A percentile compares a stretch with the other conserved stretches of the same genome.
These are phyloP conservation scores for Alternaria ventricosa DNA, from an alignment of 2,329 filamentous ascomycete genomes.

Conservation along the genomic window DNA sequence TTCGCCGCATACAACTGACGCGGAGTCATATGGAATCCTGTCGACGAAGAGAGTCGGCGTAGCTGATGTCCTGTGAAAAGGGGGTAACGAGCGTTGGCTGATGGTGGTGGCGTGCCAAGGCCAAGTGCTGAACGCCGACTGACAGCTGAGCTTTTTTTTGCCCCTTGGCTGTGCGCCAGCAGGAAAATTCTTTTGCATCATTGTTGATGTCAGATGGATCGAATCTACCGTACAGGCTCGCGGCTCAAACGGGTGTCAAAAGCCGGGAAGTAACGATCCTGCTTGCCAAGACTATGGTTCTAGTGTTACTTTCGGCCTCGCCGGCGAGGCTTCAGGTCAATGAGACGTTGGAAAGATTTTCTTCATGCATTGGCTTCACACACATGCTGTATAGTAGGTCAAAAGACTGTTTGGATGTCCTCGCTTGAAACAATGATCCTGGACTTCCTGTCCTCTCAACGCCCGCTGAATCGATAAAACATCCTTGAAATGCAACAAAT, in stretches of 20 bases:
- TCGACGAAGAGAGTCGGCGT: background rate
- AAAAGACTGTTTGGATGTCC: conserved; percentile 2
- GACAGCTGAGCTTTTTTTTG: background rate
- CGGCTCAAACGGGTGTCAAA: background rate
- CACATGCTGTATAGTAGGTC: conserved; percentile 10
- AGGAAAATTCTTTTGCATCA: background rate
- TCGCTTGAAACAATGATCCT: conserved; percentile 7
- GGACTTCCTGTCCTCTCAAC: conserved; percentile 11
- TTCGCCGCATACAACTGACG: background rate
- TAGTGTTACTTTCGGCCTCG: background rate
- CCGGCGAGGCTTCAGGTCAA: background rate
- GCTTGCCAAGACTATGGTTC: background rate
- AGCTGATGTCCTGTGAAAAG: background rate
- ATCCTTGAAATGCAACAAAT: conserved; percentile 22
- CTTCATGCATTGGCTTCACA: conserved; percentile 7
- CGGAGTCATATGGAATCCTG: background rate
- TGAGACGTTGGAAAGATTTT: background rate
- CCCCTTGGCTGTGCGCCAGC: background rate
- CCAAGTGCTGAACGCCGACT: conserved; percentile 9
- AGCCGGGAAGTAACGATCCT: background rate
- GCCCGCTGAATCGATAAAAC: conserved; percentile 17
- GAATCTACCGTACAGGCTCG: background rate
- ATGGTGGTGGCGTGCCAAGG: conserved; percentile 2
- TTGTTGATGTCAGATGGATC: background rate
- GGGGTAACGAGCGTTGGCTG: background rate